Percentiles rank a stretch among this genome's conserved stretches.
These are phyloP conservation scores for Neolentinus lepideus DNA, from an alignment of 1,284 basidiomycete genomes.

Conservation along the genomic window DNA sequence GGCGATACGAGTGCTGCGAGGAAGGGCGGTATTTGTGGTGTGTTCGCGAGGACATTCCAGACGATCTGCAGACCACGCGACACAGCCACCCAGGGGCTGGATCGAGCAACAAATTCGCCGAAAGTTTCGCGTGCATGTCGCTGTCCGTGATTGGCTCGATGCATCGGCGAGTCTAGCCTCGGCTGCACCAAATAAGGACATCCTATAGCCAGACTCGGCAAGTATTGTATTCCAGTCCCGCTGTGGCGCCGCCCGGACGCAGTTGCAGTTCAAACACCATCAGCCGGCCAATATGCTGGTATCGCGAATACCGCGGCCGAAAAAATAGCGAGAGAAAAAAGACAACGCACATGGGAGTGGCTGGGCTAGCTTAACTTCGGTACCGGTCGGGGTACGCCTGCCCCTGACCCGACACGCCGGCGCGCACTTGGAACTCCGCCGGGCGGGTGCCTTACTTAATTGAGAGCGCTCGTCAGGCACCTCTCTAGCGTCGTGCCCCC, in stretches of 20 bases:
- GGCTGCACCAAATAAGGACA: not conserved
- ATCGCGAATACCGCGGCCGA: not conserved
- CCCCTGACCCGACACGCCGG: not conserved
- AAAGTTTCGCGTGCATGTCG: not conserved
- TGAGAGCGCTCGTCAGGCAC: not conserved
- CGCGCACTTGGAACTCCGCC: not conserved
- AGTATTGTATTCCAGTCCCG: not conserved
- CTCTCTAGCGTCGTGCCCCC: not conserved
- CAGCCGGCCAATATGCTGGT: not conserved
- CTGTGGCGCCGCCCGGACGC: too few relatives aligned
- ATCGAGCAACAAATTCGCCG: not conserved
- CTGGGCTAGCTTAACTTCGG: not conserved
- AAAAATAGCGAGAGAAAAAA: not conserved
- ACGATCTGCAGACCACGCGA: not conserved
- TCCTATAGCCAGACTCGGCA: not conserved
- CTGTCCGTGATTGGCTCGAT: not conserved
- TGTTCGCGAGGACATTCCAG: not conserved
- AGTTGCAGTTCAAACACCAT: too few relatives aligned
- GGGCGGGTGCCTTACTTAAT: conserved; percentile 3
- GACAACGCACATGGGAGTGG: not conserved
- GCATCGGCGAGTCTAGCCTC: not conserved
- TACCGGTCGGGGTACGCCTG: not conserved
- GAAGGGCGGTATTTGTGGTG: too few relatives aligned
- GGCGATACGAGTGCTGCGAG: too few relatives aligned
- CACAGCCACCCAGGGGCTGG: not conserved